Evolutionary conservation across 306 rosid species (phyloP).

Genomic region (Vigna nakashimae): DNA sequence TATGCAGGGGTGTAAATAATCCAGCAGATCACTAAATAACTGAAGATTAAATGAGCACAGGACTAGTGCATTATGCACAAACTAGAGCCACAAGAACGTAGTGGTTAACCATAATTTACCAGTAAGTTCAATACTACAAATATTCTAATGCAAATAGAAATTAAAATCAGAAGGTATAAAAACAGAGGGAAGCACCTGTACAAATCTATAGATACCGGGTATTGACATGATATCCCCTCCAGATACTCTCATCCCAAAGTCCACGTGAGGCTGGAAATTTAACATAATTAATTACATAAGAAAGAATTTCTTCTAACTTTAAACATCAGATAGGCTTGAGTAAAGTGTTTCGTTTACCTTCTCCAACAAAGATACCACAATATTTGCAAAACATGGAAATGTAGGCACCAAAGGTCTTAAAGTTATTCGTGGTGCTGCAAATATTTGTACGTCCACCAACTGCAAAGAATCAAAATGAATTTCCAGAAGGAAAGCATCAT

Average conservation of each 20-base stretch:
- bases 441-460: conserved; percentile 86
- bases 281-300: conserved; percentile 18
- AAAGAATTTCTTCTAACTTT: conserved; percentile 24
- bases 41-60: conserved; percentile 21
- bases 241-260: conserved; percentile 79
- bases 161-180: neutral
- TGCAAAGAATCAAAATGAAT: conserved; percentile 58
- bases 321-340: conserved; percentile 8
- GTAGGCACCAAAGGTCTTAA: conserved; percentile 91
- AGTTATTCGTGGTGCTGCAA: conserved; percentile 68
- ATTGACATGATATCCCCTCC: conserved; percentile 96
- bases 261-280: conserved; percentile 80
- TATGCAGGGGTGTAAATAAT: conserved; percentile 14
- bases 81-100: conserved; percentile 9
- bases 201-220: conserved; percentile 80
- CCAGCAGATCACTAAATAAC: conserved; percentile 29
- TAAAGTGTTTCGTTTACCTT: conserved; percentile 59
- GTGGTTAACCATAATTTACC: conserved; percentile 19
- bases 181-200: conserved; percentile 75
- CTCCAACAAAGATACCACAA: conserved; percentile 81
- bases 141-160: neutral
- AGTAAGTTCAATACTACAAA: neutral
- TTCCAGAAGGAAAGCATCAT: conserved; percentile 41
- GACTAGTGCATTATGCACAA: neutral
- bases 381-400: conserved; percentile 88